Conservation (phyloP, 177 flowering plant species). For the Vitis hybrid region DNA sequence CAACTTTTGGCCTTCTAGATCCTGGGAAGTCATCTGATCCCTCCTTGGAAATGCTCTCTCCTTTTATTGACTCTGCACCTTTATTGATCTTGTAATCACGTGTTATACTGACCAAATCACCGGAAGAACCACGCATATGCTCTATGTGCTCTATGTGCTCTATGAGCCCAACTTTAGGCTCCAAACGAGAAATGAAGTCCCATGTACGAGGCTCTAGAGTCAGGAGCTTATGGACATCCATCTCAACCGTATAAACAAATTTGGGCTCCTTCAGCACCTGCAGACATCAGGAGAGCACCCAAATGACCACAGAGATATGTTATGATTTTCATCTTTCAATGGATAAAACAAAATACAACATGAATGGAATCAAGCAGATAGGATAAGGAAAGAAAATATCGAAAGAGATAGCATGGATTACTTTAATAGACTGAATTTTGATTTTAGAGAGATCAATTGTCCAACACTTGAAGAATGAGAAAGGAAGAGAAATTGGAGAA, state of each 20-base stretch:
- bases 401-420: no score
- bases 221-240: slow-evolving; percentile 78
- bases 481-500: no score
- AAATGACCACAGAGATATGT: not conserved
- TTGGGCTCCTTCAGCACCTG: slow-evolving; percentile 82
- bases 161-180: slow-evolving; percentile 72
- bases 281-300: slow-evolving; percentile 16
- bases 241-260: slow-evolving; percentile 87
- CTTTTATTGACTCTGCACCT: slow-evolving; percentile 19
- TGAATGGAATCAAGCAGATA: no score
- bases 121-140: slow-evolving; percentile 35
- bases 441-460: no score
- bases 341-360: no score
- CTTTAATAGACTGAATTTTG: no score
- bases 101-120: slow-evolving; percentile 62
- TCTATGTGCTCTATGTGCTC: slow-evolving; percentile 44
- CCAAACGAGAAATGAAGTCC: slow-evolving; percentile 77
- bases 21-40: slow-evolving; percentile 9
- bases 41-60: slow-evolving; percentile 8
- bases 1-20: slow-evolving; percentile 62
- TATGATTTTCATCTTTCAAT: no score
- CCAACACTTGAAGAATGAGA: no score
- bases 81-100: slow-evolving; percentile 26
- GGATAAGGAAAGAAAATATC: no score
- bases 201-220: slow-evolving; percentile 69